Evolutionary conservation across 2,329 filamentous ascomycete species (phyloP).

Genomic region (Diaporthe helianthi): DNA sequence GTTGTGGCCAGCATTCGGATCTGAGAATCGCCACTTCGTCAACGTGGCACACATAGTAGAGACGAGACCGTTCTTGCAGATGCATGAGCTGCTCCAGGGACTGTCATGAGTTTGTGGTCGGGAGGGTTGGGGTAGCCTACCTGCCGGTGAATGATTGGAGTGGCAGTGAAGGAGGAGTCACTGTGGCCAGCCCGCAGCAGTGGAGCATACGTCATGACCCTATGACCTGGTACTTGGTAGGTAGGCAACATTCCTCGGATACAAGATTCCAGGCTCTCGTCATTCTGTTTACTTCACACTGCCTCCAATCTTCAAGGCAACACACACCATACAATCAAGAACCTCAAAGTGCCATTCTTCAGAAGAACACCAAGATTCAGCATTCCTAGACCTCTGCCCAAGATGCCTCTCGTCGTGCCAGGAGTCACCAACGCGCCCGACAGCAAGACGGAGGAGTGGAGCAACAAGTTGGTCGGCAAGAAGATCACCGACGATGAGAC

Average conservation of each 20-base stretch:
- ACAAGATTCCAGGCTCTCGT: neutral
- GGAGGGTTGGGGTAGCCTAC: neutral
- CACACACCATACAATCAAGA: neutral
- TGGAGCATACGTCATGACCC: constrained; percentile 30
- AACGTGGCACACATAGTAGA: neutral
- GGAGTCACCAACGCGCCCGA: constrained; percentile 57
- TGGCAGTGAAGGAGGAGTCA: neutral
- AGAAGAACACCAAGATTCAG: constrained; percentile 14
- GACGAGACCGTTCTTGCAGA: neutral
- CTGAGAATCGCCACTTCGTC: neutral
- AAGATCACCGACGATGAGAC: constrained; percentile 57
- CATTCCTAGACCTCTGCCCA: constrained; percentile 41
- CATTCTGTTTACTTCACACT: neutral
- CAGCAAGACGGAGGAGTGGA: constrained; percentile 63
- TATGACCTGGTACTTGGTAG: neutral
- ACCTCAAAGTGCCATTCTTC: constrained; percentile 1
- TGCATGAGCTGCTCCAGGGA: neutral
- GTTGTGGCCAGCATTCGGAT: neutral
- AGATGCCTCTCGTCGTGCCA: constrained; percentile 70
- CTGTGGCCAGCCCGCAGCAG: neutral
- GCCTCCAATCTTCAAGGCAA: neutral
- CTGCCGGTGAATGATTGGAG: neutral
- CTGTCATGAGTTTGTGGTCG: neutral
- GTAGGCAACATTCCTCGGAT: neutral
- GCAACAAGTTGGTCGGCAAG: constrained; percentile 69